Percentiles rank a stretch among this genome's conserved stretches.
Evolutionary conservation across 1,139 yeast species (phyloP).

Genomic region (Yamadazyma diospyri): DNA sequence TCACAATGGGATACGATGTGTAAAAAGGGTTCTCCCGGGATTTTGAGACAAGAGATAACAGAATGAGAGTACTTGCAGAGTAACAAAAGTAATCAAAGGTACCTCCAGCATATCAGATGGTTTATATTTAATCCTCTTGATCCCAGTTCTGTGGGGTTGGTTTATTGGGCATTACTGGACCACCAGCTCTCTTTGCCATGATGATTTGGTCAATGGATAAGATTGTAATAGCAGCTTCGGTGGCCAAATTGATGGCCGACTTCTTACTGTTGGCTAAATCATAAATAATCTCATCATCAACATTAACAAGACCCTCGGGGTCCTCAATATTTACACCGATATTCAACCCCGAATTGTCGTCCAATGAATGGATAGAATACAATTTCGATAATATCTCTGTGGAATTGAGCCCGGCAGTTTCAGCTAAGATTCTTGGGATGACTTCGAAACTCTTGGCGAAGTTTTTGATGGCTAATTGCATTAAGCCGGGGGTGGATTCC

Average conservation of each 20-base stretch:
- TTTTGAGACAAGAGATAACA: background rate
- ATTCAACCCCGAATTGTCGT: constrained; percentile 29
- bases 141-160: constrained; percentile 90
- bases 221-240: constrained; percentile 91
- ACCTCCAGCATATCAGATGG: too few relatives aligned
- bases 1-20: too few relatives aligned
- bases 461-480: constrained; percentile 90
- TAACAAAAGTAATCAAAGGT: background rate
- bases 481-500: constrained; percentile 88
- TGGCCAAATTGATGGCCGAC: constrained; percentile 88
- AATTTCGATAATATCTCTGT: constrained; percentile 83
- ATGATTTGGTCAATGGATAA: constrained; percentile 87
- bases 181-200: constrained; percentile 96
- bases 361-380: constrained; percentile 74
- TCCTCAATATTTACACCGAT: constrained; percentile 75
- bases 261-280: constrained; percentile 80
- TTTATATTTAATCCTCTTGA: constrained; percentile 83
- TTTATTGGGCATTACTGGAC: constrained; percentile 88
- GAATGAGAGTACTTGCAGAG: background rate
- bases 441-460: constrained; percentile 96
- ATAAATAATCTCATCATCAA: constrained; percentile 63
- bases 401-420: constrained; percentile 90
- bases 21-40: too few relatives aligned
- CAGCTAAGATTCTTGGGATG: constrained; percentile 90
- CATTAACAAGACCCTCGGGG: constrained; percentile 69